phyloP scores from a whole-genome alignment of 2,329 filamentous ascomycete species.

The Xylaria sp. region DNA sequence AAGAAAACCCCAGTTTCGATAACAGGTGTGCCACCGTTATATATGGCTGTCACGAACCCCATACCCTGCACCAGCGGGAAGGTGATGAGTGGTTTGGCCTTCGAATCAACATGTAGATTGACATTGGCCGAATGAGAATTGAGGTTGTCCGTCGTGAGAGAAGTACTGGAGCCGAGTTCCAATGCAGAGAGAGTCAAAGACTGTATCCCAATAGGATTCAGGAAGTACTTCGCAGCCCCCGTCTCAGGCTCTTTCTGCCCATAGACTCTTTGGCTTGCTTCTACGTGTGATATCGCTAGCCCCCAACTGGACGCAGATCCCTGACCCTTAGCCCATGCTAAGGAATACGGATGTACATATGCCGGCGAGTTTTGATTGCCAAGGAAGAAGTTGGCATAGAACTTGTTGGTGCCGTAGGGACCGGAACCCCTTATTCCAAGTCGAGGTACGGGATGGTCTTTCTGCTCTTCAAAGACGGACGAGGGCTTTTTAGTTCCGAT shows the following conservation, averaged over 20 bases:
- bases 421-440: conserved; percentile 58
- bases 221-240: conserved; percentile 75
- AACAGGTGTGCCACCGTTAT: conserved; percentile 74
- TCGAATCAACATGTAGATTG: conserved; percentile 68
- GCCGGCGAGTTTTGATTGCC: conserved; percentile 74
- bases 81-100: conserved; percentile 69
- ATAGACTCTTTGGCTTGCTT: conserved; percentile 72
- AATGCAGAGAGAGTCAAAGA: conserved; percentile 81
- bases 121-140: conserved; percentile 72
- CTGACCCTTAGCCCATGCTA: conserved; percentile 73
- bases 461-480: conserved; percentile 56
- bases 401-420: conserved; percentile 80
- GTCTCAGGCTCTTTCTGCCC: conserved; percentile 66
- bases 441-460: conserved; percentile 69
- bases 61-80: conserved; percentile 92
- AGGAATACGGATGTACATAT: conserved; percentile 80
- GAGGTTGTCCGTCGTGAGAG: conserved; percentile 62
- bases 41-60: conserved; percentile 84
- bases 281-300: conserved; percentile 78
- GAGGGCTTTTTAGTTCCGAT: conserved; percentile 64
- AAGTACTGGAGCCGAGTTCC: conserved; percentile 73
- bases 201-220: conserved; percentile 84
- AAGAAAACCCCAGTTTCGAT: conserved; percentile 82
- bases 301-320: conserved; percentile 77
- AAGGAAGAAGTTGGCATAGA: conserved; percentile 83